Conservation (phyloP, 2,329 filamentous ascomycete genomes). For the Verticillium longisporum region DNA sequence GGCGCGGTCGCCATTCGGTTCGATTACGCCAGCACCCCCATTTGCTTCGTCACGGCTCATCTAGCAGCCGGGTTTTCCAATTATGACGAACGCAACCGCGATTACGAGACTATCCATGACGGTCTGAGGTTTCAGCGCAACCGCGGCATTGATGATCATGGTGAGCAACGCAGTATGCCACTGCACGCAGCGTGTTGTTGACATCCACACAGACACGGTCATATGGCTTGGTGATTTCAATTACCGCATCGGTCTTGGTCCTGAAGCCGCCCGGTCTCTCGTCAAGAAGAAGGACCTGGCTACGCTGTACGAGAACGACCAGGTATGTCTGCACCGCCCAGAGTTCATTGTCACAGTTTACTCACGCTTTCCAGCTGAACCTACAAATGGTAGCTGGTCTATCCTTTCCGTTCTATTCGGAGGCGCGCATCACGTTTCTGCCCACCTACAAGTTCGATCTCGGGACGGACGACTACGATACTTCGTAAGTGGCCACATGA, state of each 20-base stretch:
- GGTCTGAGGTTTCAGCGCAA: slow-evolving; percentile 89
- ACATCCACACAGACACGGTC: slow-evolving; percentile 49
- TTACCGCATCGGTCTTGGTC: slow-evolving; percentile 82
- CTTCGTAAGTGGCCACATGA: slow-evolving; percentile 53
- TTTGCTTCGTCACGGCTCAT: slow-evolving; percentile 96
- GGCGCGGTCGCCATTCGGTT: slow-evolving; percentile 94
- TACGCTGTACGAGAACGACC: slow-evolving; percentile 83
- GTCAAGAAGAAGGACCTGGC: slow-evolving; percentile 68
- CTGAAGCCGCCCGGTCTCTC: slow-evolving; percentile 70
- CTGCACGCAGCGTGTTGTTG: background rate
- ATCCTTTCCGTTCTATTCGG: slow-evolving; percentile 86
- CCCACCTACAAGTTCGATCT: slow-evolving; percentile 97
- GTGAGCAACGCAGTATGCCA: slow-evolving; percentile 26
- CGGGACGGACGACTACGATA: slow-evolving; percentile 83
- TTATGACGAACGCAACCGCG: slow-evolving; percentile 90
- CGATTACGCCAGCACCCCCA: slow-evolving; percentile 84
- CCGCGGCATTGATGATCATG: slow-evolving; percentile 84
- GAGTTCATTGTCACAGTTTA: background rate
- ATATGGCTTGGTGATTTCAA: slow-evolving; percentile 99
- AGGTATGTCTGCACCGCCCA: slow-evolving; percentile 40
- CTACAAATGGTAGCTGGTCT: slow-evolving; percentile 92
- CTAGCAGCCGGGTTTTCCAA: slow-evolving; percentile 93
- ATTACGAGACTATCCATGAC: slow-evolving; percentile 83
- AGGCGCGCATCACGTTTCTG: slow-evolving; percentile 78
- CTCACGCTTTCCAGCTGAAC: slow-evolving; percentile 56